A percentile compares a stretch with the other conserved stretches of the same genome.
phyloP scores from a whole-genome alignment of 108 stramenopile species.

The Skeletonema costatum region DNA sequence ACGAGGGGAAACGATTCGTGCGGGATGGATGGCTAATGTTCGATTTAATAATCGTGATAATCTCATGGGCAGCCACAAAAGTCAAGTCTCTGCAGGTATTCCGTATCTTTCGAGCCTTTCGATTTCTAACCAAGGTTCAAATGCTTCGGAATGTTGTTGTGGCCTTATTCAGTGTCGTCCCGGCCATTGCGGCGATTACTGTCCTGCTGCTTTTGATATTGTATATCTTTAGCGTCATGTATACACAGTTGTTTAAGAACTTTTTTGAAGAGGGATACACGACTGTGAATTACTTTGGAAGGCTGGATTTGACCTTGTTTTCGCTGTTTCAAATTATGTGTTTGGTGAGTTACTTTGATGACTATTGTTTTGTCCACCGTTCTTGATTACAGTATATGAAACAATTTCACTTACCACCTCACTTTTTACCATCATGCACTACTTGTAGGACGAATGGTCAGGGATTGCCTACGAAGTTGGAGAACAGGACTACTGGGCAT shows the following conservation, averaged over 20 bases:
- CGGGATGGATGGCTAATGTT: slow-evolving; percentile 60
- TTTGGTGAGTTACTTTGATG: slow-evolving; percentile 21
- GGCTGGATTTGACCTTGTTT: slow-evolving; percentile 50
- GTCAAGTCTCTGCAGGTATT: slow-evolving; percentile 35
- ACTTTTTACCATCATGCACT: neutral
- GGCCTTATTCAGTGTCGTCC: slow-evolving; percentile 34
- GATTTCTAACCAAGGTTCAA: slow-evolving; percentile 39
- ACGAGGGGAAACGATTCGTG: slow-evolving; percentile 54
- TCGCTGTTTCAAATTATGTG: slow-evolving; percentile 62
- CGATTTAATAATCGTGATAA: slow-evolving; percentile 44
- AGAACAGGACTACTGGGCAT: slow-evolving; percentile 38
- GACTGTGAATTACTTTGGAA: slow-evolving; percentile 57
- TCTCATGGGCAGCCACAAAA: slow-evolving; percentile 31
- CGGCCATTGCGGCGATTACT: slow-evolving; percentile 32
- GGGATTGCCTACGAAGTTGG: slow-evolving; percentile 41
- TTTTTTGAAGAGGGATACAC: slow-evolving; percentile 25
- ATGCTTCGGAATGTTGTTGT: slow-evolving; percentile 31
- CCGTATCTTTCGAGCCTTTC: slow-evolving; percentile 50
- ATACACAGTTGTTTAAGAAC: slow-evolving; percentile 44
- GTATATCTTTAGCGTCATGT: slow-evolving; percentile 53
- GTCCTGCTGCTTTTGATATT: slow-evolving; percentile 37
- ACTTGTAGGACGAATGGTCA: slow-evolving; percentile 42
- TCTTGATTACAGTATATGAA: neutral
- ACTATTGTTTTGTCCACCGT: neutral
- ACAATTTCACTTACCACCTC: neutral